Conservation (phyloP, 2,329 filamentous ascomycete genomes). For the Rhynchosporium secalis region DNA sequence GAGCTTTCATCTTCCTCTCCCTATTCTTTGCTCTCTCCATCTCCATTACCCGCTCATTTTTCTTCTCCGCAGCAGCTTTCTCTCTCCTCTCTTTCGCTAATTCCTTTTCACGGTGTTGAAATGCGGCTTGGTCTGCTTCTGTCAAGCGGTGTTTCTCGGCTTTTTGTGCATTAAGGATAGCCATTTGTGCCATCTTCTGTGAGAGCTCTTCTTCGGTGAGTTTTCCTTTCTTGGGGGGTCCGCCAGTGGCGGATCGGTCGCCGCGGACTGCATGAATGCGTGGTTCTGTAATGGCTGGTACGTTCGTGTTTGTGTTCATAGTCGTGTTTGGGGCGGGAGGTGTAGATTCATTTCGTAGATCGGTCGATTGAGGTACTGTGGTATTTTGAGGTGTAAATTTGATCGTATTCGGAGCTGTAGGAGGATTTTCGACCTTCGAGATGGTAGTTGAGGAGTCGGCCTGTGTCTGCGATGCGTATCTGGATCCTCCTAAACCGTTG, state of each 20-base stretch:
- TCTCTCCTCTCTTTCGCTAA: slow-evolving; percentile 50
- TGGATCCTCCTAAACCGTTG: slow-evolving; percentile 30
- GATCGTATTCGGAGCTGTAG: slow-evolving; percentile 6
- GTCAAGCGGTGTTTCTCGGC: slow-evolving; percentile 62
- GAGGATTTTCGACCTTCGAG: slow-evolving; percentile 10
- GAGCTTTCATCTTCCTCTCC: slow-evolving; percentile 39
- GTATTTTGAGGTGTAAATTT: background rate
- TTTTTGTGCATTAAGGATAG: slow-evolving; percentile 59
- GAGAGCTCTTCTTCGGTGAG: slow-evolving; percentile 65
- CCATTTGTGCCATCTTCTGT: slow-evolving; percentile 60
- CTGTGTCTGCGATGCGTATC: slow-evolving; percentile 28
- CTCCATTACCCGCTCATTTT: slow-evolving; percentile 37
- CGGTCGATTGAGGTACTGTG: slow-evolving; percentile 2
- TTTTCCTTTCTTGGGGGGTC: slow-evolving; percentile 52
- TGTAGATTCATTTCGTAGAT: background rate
- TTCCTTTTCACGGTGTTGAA: slow-evolving; percentile 62
- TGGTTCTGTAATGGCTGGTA: slow-evolving; percentile 19
- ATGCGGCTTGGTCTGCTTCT: slow-evolving; percentile 67
- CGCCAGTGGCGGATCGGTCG: slow-evolving; percentile 55
- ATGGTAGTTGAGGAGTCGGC: slow-evolving; percentile 6
- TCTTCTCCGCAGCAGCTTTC: slow-evolving; percentile 34
- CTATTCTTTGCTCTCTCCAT: slow-evolving; percentile 41
- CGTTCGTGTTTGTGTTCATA: slow-evolving; percentile 5
- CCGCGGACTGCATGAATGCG: slow-evolving; percentile 50
- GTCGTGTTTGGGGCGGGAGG: slow-evolving; percentile 6